Evolutionary conservation across 352 stramenopile genomes (phyloP).

Genomic region (Phytophthora melonis): DNA sequence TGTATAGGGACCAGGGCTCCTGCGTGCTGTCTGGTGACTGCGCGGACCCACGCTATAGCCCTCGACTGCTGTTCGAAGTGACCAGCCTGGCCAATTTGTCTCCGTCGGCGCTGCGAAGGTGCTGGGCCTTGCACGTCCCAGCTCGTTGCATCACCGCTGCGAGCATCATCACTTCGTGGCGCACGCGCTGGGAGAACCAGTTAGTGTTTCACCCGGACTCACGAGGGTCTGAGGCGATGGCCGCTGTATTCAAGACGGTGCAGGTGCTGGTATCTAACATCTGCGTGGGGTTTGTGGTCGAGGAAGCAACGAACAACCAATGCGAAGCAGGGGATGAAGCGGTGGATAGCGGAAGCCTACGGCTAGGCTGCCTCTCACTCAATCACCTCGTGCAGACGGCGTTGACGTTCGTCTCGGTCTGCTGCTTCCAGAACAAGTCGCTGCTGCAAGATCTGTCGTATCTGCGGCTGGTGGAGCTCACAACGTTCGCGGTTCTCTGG

Average conservation of each 20-base stretch:
- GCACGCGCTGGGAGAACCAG: conserved; percentile 29
- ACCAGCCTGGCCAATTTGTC: conserved; percentile 28
- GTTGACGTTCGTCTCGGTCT: conserved; percentile 42
- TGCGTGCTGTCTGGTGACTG: conserved; percentile 23
- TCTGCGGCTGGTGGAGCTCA: conserved; percentile 39
- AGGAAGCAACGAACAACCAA: conserved; percentile 23
- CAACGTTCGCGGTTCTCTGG: conserved; percentile 63
- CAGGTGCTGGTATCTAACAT: conserved; percentile 42
- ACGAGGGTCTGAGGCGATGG: conserved; percentile 27
- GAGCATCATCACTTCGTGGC: conserved; percentile 35
- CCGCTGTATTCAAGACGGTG: conserved; percentile 36
- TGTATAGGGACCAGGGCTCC: conserved; percentile 19
- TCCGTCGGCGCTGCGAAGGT: conserved; percentile 29
- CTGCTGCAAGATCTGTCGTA: conserved; percentile 43
- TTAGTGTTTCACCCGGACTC: conserved; percentile 25
- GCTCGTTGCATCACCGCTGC: conserved; percentile 23
- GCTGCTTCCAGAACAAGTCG: conserved; percentile 51
- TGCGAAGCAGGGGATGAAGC: neutral
- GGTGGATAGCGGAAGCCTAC: conserved; percentile 5
- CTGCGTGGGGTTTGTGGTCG: conserved; percentile 39
- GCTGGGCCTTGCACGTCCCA: conserved; percentile 31
- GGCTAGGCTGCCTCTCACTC: conserved; percentile 52
- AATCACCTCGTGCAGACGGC: conserved; percentile 50
- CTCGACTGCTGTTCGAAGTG: conserved; percentile 39
- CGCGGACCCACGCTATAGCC: neutral